Evolutionary conservation across 257 asterid genomes (phyloP).

Genomic region (Cordia subcordata): DNA sequence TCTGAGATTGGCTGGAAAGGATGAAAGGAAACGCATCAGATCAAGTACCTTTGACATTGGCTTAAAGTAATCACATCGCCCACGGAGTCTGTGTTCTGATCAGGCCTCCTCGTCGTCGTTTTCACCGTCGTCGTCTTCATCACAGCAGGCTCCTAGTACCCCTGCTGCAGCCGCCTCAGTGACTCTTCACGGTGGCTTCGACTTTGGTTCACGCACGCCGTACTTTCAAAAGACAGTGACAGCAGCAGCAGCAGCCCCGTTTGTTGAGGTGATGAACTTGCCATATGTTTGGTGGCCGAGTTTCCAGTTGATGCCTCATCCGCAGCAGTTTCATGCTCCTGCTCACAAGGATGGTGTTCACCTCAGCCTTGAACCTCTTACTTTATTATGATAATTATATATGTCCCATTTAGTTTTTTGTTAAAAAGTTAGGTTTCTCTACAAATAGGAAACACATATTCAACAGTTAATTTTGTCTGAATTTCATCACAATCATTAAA

Average conservation of each 20-base stretch:
- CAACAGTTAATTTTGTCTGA: too few relatives aligned
- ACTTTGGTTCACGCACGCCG: background rate
- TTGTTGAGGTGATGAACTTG: background rate
- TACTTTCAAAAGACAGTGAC: too few relatives aligned
- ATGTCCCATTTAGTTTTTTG: too few relatives aligned
- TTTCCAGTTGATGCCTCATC: background rate
- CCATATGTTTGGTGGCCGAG: background rate
- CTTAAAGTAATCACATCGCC: constrained; percentile 6
- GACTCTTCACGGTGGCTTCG: too few relatives aligned
- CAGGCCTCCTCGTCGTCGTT: background rate
- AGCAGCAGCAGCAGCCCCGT: too few relatives aligned
- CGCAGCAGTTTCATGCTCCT: background rate
- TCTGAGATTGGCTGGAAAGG: constrained; percentile 25
- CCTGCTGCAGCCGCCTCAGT: too few relatives aligned
- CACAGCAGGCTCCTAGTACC: constrained; percentile 20
- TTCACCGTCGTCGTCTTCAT: too few relatives aligned
- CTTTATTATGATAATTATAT: too few relatives aligned
- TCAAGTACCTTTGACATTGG: constrained; percentile 49
- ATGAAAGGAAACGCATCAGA: constrained; percentile 33
- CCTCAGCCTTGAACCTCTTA: too few relatives aligned
- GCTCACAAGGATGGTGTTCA: constrained; percentile 9
- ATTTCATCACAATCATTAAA: too few relatives aligned
- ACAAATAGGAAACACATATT: too few relatives aligned
- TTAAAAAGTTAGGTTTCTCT: too few relatives aligned
- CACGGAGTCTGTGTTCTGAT: constrained; percentile 12